Percentiles rank a stretch among this genome's conserved stretches.
Conservation (phyloP, 768 basidiomycete genomes). For the Xerocomus brunneocitrinus region DNA sequence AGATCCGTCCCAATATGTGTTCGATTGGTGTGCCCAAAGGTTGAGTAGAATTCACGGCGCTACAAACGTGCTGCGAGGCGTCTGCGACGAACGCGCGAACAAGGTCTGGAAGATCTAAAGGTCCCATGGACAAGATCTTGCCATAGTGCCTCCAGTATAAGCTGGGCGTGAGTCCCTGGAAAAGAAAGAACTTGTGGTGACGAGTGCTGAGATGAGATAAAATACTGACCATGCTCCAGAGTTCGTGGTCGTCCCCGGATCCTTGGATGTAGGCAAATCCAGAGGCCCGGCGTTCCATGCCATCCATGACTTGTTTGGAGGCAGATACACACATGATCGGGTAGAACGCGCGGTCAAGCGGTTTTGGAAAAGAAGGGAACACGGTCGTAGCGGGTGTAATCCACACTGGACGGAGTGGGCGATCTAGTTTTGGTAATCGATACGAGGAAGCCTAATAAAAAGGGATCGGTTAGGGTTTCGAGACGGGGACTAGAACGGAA, state of each 20-base stretch:
- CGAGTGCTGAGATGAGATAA: neutral
- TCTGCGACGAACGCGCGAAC: constrained; percentile 14
- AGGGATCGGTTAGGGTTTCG: neutral
- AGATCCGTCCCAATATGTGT: constrained; percentile 37
- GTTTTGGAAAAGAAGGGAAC: constrained; percentile 38
- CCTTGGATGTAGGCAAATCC: constrained; percentile 91
- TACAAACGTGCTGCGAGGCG: neutral
- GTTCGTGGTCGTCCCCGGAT: constrained; percentile 91
- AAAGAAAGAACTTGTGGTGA: neutral
- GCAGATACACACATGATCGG: constrained; percentile 87
- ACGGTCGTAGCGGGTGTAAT: constrained; percentile 67
- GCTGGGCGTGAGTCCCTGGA: constrained; percentile 68
- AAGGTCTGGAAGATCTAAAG: constrained; percentile 45
- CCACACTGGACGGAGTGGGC: constrained; percentile 83
- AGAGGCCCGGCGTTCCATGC: constrained; percentile 53
- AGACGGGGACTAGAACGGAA: neutral
- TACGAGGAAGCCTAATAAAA: constrained; percentile 64
- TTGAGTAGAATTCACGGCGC: neutral
- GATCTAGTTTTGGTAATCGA: constrained; percentile 49
- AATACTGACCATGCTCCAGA: constrained; percentile 69
- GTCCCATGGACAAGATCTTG: constrained; percentile 42
- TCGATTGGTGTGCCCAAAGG: constrained; percentile 14
- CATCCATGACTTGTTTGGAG: constrained; percentile 62
- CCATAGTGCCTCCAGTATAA: constrained; percentile 64
- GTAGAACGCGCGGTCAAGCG: constrained; percentile 36